phyloP scores from a whole-genome alignment of 495 filamentous ascomycete species.

The Rhizodiscina lignyota region DNA sequence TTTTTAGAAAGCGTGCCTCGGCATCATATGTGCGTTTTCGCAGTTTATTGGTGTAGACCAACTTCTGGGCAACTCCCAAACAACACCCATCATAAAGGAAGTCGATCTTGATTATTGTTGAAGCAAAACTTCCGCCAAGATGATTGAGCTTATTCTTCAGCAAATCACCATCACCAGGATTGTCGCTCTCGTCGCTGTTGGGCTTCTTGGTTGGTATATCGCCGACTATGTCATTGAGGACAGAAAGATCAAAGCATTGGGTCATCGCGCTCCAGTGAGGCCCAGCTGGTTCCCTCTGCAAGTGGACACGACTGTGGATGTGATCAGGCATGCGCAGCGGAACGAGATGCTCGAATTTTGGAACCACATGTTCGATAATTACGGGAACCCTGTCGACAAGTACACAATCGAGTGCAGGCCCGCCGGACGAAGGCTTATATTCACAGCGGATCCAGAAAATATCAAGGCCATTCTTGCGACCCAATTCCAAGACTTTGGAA shows the following conservation, averaged over 20 bases:
- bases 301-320: conserved; percentile 40
- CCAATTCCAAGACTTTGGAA: conserved; percentile 39
- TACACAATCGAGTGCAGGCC: conserved; percentile 39
- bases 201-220: conserved; percentile 1
- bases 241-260: conserved; percentile 9
- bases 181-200: conserved; percentile 3
- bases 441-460: conserved; percentile 39
- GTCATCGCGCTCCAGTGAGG: conserved; percentile 13
- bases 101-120: too few species aligned
- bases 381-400: conserved; percentile 15
- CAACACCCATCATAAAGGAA: too few species aligned
- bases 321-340: conserved; percentile 29
- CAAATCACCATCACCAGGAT: conserved; percentile 1
- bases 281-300: conserved; percentile 23
- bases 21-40: too few species aligned
- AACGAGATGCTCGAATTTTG: conserved; percentile 46
- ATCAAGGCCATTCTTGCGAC: conserved; percentile 39
- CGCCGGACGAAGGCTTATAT: conserved; percentile 23
- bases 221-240: too few species aligned
- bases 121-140: too few species aligned
- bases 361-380: conserved; percentile 27
- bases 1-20: too few species aligned
- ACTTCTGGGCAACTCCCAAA: too few species aligned
- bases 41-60: too few species aligned
- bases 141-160: conserved; percentile 3